A percentile compares a stretch with the other conserved stretches of the same genome.
phyloP scores from a whole-genome alignment of 2,329 filamentous ascomycete genomes.

The Xenoacremonium recifei region DNA sequence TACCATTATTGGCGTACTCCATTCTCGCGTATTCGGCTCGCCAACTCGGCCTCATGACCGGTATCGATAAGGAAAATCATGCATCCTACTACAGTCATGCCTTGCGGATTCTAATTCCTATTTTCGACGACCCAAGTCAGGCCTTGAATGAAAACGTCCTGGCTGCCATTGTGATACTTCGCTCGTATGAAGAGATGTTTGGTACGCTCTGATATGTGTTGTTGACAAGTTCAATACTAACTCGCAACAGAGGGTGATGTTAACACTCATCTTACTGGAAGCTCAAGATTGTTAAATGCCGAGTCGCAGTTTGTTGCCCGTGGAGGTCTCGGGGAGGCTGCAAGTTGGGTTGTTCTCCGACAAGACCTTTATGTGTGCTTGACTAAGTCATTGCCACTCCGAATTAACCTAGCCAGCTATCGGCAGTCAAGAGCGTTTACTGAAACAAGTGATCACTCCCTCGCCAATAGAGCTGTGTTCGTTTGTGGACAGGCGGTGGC shows the following conservation, averaged over 20 bases:
- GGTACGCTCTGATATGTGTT: constrained; percentile 14
- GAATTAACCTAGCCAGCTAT: constrained; percentile 36
- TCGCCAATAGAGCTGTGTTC: constrained; percentile 26
- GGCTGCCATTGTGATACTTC: constrained; percentile 35
- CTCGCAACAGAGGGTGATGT: constrained; percentile 19
- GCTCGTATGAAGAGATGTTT: constrained; percentile 41
- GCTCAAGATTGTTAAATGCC: constrained; percentile 23
- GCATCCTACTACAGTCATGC: constrained; percentile 41
- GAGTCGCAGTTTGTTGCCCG: constrained; percentile 26
- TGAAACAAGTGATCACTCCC: constrained; percentile 21
- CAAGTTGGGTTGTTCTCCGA: constrained; percentile 46
- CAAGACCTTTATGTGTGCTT: constrained; percentile 49
- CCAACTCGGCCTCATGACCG: constrained; percentile 16
- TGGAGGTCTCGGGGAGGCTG: constrained; percentile 39
- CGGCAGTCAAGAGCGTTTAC: constrained; percentile 21
- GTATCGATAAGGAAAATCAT: constrained; percentile 27
- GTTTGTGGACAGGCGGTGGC: constrained; percentile 31
- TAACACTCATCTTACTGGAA: constrained; percentile 26
- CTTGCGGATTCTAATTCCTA: constrained; percentile 36
- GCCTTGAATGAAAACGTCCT: constrained; percentile 38
- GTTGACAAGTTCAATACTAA: background rate
- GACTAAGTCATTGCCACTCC: constrained; percentile 35
- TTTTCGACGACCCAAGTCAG: constrained; percentile 32
- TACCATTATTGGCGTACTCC: constrained; percentile 34
- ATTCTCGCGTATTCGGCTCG: constrained; percentile 26